These are phyloP conservation scores for Xylariaceae sp. DNA, from an alignment of 2,329 filamentous ascomycete species.

Conservation along the genomic window DNA sequence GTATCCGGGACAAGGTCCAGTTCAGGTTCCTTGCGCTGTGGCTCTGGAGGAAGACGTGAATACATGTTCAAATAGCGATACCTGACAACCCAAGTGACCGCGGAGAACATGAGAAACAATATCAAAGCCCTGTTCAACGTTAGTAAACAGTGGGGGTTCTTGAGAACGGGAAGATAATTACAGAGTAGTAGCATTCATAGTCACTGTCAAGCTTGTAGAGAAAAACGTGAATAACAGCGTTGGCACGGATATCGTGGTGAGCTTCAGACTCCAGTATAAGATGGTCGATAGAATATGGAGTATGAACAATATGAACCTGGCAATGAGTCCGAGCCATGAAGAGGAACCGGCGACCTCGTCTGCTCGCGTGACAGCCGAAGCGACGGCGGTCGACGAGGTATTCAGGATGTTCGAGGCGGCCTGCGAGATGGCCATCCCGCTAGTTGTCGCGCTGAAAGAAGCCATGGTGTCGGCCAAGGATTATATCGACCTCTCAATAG, in stretches of 20 bases:
- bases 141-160: conserved; percentile 45
- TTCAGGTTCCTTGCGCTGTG: conserved; percentile 92
- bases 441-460: conserved; percentile 9
- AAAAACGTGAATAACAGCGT: conserved; percentile 72
- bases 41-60: conserved; percentile 87
- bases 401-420: conserved; percentile 30
- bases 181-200: conserved; percentile 97
- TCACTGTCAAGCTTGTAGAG: conserved; percentile 82
- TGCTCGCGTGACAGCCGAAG: conserved; percentile 26
- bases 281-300: conserved; percentile 60
- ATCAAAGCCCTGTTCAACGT: conserved; percentile 45
- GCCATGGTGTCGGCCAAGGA: conserved; percentile 17
- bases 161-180: conserved; percentile 47
- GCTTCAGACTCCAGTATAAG: conserved; percentile 79
- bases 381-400: conserved; percentile 29
- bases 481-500: not conserved
- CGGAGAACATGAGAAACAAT: conserved; percentile 82
- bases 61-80: conserved; percentile 99
- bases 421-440: conserved; percentile 26
- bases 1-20: conserved; percentile 94
- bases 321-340: conserved; percentile 62
- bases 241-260: conserved; percentile 85
- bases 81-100: conserved; percentile 87
- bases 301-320: conserved; percentile 55
- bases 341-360: conserved; percentile 36